Percentiles rank a stretch among this genome's conserved stretches.
phyloP scores from a whole-genome alignment of 1,284 basidiomycete genomes.

The Sporisorium scitamineum region DNA sequence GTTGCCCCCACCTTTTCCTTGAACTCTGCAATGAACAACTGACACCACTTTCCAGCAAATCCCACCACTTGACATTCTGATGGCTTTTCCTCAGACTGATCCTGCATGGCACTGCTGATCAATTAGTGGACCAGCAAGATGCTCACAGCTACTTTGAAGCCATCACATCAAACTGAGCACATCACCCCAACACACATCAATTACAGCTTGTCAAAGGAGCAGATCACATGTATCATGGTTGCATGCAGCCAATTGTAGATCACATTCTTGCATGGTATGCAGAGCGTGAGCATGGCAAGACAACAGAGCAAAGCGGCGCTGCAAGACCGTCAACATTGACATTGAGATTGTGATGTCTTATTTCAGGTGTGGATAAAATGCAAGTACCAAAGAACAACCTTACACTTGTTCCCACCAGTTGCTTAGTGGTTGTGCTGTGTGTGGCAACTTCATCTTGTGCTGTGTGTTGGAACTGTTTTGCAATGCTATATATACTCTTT shows the following conservation, averaged over 20 bases:
- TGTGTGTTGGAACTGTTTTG: background rate
- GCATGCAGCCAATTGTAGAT: conserved; percentile 21
- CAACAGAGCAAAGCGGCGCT: background rate
- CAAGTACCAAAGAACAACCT: background rate
- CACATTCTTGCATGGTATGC: conserved; percentile 30
- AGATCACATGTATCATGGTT: conserved; percentile 49
- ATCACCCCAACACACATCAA: conserved; percentile 24
- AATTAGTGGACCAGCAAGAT: conserved; percentile 38
- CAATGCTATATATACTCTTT: background rate
- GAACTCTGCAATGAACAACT: background rate
- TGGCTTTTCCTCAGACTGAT: conserved; percentile 23
- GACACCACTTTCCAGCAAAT: too few relatives aligned
- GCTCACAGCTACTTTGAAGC: conserved; percentile 35
- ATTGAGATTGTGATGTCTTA: conserved; percentile 15
- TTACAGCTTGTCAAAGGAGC: conserved; percentile 49
- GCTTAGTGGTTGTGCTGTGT: background rate
- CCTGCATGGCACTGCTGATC: conserved; percentile 47
- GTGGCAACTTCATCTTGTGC: background rate
- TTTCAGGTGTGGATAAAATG: too few relatives aligned
- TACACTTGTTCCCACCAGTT: background rate
- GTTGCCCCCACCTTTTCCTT: background rate
- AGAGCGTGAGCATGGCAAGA: background rate
- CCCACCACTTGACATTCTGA: background rate
- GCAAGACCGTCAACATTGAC: conserved; percentile 2
- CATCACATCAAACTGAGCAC: conserved; percentile 11